Conservation (phyloP, 2,329 filamentous ascomycete species). For the Trichoderma endophyticum region DNA sequence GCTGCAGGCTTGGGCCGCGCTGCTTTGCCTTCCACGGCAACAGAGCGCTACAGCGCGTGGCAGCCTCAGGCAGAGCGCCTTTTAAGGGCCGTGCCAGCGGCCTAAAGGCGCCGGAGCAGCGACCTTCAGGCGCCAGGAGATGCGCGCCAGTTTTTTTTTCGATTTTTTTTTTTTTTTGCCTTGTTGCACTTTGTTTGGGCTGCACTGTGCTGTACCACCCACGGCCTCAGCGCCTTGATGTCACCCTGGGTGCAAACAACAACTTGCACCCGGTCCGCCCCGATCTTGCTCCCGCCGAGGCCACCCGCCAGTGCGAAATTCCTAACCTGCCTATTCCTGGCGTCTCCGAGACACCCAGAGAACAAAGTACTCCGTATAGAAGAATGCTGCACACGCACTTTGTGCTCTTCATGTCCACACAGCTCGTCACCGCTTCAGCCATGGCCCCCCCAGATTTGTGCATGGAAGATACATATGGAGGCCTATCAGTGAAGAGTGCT, state of each 20-base stretch:
- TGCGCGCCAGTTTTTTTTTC: background rate
- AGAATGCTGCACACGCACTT: background rate
- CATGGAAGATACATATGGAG: background rate
- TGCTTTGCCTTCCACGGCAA: conserved; percentile 31
- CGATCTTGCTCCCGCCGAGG: conserved; percentile 33
- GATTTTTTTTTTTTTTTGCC: background rate
- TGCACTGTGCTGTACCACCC: conserved; percentile 11
- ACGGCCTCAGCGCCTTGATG: background rate
- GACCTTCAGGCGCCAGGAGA: conserved; percentile 12
- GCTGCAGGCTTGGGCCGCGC: conserved; percentile 20
- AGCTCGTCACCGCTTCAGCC: conserved; percentile 12
- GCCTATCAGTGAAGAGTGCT: background rate
- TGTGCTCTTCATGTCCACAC: background rate
- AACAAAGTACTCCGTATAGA: background rate
- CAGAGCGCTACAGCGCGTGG: conserved; percentile 22
- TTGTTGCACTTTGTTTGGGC: background rate
- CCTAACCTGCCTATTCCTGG: conserved; percentile 17
- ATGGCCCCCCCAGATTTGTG: background rate
- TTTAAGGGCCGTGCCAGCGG: conserved; percentile 1
- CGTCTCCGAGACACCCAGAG: conserved; percentile 14
- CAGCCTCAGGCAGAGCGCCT: conserved; percentile 33
- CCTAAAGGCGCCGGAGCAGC: background rate
- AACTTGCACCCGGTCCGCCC: conserved; percentile 31
- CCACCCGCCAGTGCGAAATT: conserved; percentile 11
- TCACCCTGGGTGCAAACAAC: background rate